Evolutionary conservation across 257 asterid species (phyloP).

Genomic region (Solanum verrucosum): DNA sequence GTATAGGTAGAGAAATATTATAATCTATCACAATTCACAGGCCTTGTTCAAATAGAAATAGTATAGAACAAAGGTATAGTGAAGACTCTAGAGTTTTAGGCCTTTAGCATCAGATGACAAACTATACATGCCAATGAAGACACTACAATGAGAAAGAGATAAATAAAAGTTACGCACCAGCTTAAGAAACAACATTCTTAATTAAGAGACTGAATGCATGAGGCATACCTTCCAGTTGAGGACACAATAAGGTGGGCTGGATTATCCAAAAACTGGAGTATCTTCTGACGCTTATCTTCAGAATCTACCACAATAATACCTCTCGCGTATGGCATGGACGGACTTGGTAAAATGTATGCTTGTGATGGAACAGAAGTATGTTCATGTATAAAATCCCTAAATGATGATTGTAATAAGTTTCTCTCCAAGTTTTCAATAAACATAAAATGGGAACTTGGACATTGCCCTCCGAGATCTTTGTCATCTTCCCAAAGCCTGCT

Average conservation of each 20-base stretch:
- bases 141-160: neutral
- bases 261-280: slow-evolving; percentile 32
- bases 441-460: slow-evolving; percentile 14
- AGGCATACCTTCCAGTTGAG: slow-evolving; percentile 46
- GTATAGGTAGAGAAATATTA: neutral
- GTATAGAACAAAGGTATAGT: neutral
- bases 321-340: slow-evolving; percentile 24
- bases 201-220: neutral
- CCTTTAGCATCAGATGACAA: neutral
- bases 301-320: slow-evolving; percentile 40
- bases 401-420: slow-evolving; percentile 25
- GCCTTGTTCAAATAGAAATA: neutral
- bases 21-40: neutral
- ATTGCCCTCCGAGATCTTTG: slow-evolving; percentile 34
- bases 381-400: slow-evolving; percentile 22
- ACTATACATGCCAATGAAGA: neutral
- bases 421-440: slow-evolving; percentile 40
- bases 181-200: neutral
- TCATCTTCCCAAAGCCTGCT: slow-evolving; percentile 14
- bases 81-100: neutral
- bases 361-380: slow-evolving; percentile 31
- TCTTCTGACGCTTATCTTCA: slow-evolving; percentile 17
- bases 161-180: neutral
- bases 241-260: slow-evolving; percentile 43
- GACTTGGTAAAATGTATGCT: slow-evolving; percentile 38